Percentiles rank a stretch among this genome's conserved stretches.
Evolutionary conservation across 768 basidiomycete genomes (phyloP).

Genomic region (Amanita pseudoporphyria): DNA sequence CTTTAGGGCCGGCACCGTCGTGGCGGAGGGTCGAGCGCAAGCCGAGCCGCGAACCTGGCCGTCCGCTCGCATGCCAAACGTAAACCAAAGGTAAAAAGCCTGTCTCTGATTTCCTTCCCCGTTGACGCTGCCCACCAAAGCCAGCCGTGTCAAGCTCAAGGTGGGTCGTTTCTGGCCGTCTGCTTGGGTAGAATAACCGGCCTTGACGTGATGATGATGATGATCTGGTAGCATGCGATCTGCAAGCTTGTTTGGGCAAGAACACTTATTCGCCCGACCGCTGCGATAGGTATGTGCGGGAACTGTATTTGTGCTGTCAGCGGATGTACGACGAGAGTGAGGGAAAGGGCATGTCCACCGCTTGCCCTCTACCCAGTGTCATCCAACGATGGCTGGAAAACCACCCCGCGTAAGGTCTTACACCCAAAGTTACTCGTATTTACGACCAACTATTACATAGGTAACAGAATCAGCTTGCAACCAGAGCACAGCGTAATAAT

Average conservation of each 20-base stretch:
- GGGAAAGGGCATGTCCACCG: constrained; percentile 38
- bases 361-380: constrained; percentile 47
- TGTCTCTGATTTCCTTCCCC: not conserved
- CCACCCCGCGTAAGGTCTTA: constrained; percentile 23
- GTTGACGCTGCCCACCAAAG: not conserved
- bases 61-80: too few relatives aligned
- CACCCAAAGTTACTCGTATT: too few relatives aligned
- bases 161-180: constrained; percentile 9
- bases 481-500: too few relatives aligned
- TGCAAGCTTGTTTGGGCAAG: constrained; percentile 54
- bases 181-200: not conserved
- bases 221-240: constrained; percentile 40
- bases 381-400: constrained; percentile 51
- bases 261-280: constrained; percentile 58
- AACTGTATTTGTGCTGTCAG: constrained; percentile 55
- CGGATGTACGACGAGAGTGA: constrained; percentile 39
- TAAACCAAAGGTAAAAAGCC: not conserved
- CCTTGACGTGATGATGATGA: not conserved
- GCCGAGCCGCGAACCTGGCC: not conserved
- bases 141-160: constrained; percentile 19
- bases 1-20: constrained; percentile 5
- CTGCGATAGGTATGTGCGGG: constrained; percentile 41
- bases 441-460: too few relatives aligned
- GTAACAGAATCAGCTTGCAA: too few relatives aligned
- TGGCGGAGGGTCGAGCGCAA: not conserved